Conservation (phyloP, 2,329 filamentous ascomycete species). For the Penicillium sp. region DNA sequence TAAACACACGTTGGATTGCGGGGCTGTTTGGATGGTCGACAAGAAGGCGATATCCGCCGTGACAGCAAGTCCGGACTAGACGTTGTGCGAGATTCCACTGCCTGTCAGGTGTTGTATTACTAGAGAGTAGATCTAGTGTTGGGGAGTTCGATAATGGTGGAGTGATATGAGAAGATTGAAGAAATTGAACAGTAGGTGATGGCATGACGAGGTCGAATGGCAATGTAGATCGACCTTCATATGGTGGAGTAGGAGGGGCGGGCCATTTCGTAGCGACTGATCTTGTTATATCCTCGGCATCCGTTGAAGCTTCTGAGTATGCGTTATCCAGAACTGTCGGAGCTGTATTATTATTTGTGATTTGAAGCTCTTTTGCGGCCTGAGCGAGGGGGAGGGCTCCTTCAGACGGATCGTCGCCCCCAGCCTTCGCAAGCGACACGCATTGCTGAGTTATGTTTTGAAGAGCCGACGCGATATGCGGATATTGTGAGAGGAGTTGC, state of each 20-base stretch:
- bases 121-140: not conserved
- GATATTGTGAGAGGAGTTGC: conserved; percentile 15
- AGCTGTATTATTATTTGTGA: conserved; percentile 2
- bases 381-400: not conserved
- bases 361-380: not conserved
- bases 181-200: conserved; percentile 4
- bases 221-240: conserved; percentile 14
- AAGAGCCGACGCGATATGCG: conserved; percentile 20
- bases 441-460: conserved; percentile 26
- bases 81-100: conserved; percentile 21
- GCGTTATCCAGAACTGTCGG: conserved; percentile 2
- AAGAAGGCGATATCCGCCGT: conserved; percentile 22
- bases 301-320: conserved; percentile 1
- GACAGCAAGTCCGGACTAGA: conserved; percentile 24
- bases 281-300: conserved; percentile 9
- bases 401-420: conserved; percentile 14
- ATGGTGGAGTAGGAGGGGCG: conserved; percentile 16
- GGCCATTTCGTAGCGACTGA: not conserved
- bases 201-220: conserved; percentile 19
- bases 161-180: not conserved
- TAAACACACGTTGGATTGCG: conserved; percentile 18
- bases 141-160: conserved; percentile 1
- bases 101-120: conserved; percentile 4
- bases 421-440: conserved; percentile 22
- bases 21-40: conserved; percentile 8